Conservation (phyloP, 2,329 filamentous ascomycete genomes). For the Sporothrix sp. region DNA sequence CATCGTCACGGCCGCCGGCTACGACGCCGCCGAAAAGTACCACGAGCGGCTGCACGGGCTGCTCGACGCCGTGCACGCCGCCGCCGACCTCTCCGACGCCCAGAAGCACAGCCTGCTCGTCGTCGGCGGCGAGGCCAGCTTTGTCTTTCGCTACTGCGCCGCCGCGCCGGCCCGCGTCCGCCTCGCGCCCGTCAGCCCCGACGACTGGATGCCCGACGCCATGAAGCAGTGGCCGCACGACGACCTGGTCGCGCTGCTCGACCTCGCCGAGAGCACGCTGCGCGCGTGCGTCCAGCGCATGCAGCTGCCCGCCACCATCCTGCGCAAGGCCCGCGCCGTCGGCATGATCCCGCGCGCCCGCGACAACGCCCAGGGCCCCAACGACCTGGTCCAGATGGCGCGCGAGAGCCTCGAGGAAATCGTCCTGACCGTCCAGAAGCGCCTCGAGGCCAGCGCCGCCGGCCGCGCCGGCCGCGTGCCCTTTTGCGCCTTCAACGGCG, state of each 20-base stretch:
- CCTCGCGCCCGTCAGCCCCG: conserved; percentile 55
- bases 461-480: conserved; percentile 53
- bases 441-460: conserved; percentile 69
- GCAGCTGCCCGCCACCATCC: conserved; percentile 65
- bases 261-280: conserved; percentile 78
- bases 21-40: conserved; percentile 79
- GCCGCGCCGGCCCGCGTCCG: conserved; percentile 55
- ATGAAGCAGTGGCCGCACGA: conserved; percentile 68
- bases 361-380: background rate
- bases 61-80: conserved; percentile 59
- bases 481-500: conserved; percentile 97
- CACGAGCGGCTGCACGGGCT: conserved; percentile 80
- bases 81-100: conserved; percentile 42
- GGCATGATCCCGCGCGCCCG: conserved; percentile 53
- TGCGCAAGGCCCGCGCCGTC: conserved; percentile 82
- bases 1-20: conserved; percentile 94
- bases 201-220: conserved; percentile 65
- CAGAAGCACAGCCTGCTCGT: conserved; percentile 76
- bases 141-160: conserved; percentile 72
- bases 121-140: conserved; percentile 94
- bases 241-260: conserved; percentile 71
- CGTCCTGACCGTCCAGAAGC: conserved; percentile 86
- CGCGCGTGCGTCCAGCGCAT: conserved; percentile 72
- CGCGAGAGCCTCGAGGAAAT: conserved; percentile 93
- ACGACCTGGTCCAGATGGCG: conserved; percentile 46